phyloP scores from a whole-genome alignment of 208 protist species.

The Entamoeba invadens region DNA sequence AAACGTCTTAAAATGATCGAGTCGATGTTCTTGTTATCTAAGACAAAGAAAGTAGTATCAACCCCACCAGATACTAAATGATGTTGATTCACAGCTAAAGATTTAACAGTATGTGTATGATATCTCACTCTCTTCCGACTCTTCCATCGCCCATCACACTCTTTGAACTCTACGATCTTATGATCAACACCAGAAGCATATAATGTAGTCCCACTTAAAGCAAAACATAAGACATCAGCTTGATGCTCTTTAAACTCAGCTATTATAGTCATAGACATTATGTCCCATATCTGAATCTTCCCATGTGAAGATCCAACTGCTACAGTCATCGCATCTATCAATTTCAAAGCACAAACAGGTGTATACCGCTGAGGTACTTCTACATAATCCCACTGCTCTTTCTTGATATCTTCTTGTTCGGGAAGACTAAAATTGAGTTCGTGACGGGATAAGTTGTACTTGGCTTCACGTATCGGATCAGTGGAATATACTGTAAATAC shows the following conservation, averaged over 20 bases:
- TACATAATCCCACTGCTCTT: background rate
- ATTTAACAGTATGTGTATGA: background rate
- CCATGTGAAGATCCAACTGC: background rate
- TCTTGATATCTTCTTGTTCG: background rate
- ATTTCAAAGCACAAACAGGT: background rate
- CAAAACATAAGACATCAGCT: background rate
- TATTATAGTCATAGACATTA: background rate
- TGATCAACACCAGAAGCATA: background rate
- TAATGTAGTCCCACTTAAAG: background rate
- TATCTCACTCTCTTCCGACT: background rate
- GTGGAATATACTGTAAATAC: background rate
- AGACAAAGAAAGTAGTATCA: background rate
- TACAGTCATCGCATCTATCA: background rate
- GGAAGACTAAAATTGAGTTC: background rate
- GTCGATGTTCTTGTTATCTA: background rate
- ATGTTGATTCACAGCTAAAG: background rate
- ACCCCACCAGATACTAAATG: background rate
- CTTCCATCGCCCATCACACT: background rate
- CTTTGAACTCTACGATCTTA: background rate
- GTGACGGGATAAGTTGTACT: background rate
- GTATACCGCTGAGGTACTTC: background rate
- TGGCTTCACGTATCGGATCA: background rate
- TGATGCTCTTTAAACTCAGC: background rate
- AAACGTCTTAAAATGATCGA: background rate
- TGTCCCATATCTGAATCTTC: background rate